Evolutionary conservation across 2,329 filamentous ascomycete genomes (phyloP).

Genomic region (Alternaria sp.): DNA sequence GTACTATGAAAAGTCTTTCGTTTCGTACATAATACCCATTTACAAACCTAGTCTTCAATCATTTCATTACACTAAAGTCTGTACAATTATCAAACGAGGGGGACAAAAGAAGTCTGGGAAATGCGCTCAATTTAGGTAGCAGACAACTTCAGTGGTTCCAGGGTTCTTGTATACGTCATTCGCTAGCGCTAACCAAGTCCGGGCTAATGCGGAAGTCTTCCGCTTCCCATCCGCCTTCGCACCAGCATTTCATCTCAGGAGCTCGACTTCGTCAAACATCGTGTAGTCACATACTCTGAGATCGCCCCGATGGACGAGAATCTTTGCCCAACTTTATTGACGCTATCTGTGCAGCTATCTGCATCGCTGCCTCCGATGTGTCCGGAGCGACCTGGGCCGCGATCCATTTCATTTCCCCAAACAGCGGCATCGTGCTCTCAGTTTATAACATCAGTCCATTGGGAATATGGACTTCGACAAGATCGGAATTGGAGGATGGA

Average conservation of each 20-base stretch:
- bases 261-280: background rate
- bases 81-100: background rate
- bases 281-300: background rate
- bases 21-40: background rate
- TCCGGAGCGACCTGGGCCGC: background rate
- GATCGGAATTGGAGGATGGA: accelerated
- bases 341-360: too few species aligned
- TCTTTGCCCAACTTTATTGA: background rate
- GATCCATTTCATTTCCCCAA: background rate
- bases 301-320: too few species aligned
- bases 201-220: background rate
- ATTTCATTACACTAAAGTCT: background rate
- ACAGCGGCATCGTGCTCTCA: background rate
- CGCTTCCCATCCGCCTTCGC: background rate
- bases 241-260: background rate
- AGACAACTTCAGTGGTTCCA: background rate
- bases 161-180: background rate
- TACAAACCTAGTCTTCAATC: background rate
- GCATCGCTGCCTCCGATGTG: background rate
- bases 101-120: background rate
- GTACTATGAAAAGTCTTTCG: background rate
- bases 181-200: background rate
- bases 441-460: background rate
- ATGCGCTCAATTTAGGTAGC: background rate
- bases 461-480: accelerated